A percentile compares a stretch with the other conserved stretches of the same genome.
These are phyloP conservation scores for Paraglomus brasilianum DNA, from an alignment of 192 early-diverging fungal species.

Conservation along the genomic window DNA sequence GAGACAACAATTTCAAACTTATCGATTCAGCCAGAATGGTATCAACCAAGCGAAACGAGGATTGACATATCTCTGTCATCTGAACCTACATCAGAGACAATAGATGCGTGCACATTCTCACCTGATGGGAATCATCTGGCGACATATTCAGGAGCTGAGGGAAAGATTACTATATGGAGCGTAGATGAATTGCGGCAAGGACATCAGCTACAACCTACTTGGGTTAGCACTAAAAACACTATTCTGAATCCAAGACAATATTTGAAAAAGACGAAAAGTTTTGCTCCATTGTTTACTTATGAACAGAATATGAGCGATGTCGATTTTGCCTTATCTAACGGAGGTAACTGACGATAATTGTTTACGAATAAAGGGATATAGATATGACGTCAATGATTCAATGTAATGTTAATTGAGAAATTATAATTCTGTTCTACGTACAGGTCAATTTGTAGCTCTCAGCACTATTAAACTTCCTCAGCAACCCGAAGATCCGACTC, in stretches of 20 bases:
- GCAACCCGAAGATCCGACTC: not conserved
- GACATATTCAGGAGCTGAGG: conserved; percentile 7
- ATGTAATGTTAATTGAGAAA: too few relatives aligned
- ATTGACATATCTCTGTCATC: too few relatives aligned
- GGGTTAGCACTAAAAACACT: too few relatives aligned
- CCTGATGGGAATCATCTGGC: conserved; percentile 9
- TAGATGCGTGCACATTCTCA: conserved; percentile 4
- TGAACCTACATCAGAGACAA: not conserved
- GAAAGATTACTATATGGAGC: conserved; percentile 2
- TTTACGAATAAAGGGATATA: too few relatives aligned
- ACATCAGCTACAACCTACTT: too few relatives aligned
- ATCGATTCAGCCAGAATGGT: too few relatives aligned
- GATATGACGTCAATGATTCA: too few relatives aligned
- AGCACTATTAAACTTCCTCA: conserved; percentile 14
- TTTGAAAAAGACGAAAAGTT: conserved; percentile 14
- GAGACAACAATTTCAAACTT: too few relatives aligned
- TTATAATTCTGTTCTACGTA: too few relatives aligned
- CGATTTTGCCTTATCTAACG: conserved; percentile 21
- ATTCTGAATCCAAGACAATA: conserved; percentile 3
- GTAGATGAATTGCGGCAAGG: too few relatives aligned
- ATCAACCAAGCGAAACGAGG: too few relatives aligned
- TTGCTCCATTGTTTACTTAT: not conserved
- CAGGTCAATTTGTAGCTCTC: not conserved
- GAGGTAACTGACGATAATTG: not conserved
- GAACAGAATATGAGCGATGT: not conserved